Conservation (phyloP, 768 basidiomycete genomes). For the Naganishia randhawae region DNA sequence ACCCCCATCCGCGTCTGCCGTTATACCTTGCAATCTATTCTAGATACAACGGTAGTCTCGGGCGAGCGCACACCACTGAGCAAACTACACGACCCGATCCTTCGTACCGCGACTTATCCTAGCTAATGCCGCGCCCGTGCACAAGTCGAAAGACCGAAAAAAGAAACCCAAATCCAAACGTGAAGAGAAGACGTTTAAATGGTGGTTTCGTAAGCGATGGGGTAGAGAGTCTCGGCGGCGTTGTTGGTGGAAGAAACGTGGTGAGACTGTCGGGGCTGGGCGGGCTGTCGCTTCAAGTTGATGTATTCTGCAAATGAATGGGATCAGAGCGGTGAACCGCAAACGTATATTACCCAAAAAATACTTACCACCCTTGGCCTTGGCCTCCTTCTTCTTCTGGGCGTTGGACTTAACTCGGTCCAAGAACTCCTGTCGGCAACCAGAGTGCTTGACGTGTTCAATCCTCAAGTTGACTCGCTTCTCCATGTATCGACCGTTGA, state of each 20-base stretch:
- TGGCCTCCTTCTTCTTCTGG: constrained; percentile 73
- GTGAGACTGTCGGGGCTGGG: constrained; percentile 72
- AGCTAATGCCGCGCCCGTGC: constrained; percentile 14
- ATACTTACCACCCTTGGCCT: constrained; percentile 79
- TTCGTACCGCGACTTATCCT: constrained; percentile 12
- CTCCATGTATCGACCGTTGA: constrained; percentile 97
- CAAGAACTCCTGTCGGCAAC: constrained; percentile 95
- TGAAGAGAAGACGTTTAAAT: constrained; percentile 60
- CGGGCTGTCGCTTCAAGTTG: constrained; percentile 78
- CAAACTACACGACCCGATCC: constrained; percentile 18
- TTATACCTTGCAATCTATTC: constrained; percentile 10
- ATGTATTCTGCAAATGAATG: constrained; percentile 61
- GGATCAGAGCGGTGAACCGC: background rate
- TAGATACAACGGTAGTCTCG: constrained; percentile 13
- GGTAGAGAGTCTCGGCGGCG: constrained; percentile 85
- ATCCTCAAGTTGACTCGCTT: constrained; percentile 98
- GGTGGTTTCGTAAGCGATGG: constrained; percentile 91
- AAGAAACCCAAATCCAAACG: constrained; percentile 16
- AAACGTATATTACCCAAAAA: background rate
- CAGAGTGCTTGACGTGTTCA: constrained; percentile 94
- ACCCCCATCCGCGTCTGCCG: background rate
- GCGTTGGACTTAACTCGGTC: constrained; percentile 92
- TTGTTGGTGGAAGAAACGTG: constrained; percentile 71
- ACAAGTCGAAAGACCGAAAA: constrained; percentile 12
- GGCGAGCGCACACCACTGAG: constrained; percentile 4